Evolutionary conservation across 768 basidiomycete species (phyloP).

Genomic region (Agaricus bisporus): DNA sequence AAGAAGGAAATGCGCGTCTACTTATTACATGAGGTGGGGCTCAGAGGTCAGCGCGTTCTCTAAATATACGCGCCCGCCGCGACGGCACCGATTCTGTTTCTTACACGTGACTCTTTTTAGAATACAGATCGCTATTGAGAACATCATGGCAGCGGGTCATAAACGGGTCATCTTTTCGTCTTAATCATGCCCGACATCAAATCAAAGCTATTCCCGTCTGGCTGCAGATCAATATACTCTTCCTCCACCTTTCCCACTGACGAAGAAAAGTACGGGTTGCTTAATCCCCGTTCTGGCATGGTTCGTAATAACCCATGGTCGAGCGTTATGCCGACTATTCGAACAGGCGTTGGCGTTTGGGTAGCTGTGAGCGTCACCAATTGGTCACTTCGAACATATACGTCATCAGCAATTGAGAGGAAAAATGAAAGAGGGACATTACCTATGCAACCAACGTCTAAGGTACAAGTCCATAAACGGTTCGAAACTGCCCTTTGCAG

Average conservation of each 20-base stretch:
- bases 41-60: too few relatives aligned
- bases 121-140: too few relatives aligned
- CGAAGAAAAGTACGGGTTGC: conserved; percentile 7
- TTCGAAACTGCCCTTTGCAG: conserved; percentile 62
- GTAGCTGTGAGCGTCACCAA: conserved; percentile 76
- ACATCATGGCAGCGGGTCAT: too few relatives aligned
- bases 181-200: conserved; percentile 70
- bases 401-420: neutral
- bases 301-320: conserved; percentile 88
- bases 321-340: conserved; percentile 79
- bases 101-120: too few relatives aligned
- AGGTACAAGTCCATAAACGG: conserved; percentile 80
- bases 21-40: neutral
- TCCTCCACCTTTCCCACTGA: conserved; percentile 17
- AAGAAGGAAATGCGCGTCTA: neutral
- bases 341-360: conserved; percentile 60
- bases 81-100: too few relatives aligned
- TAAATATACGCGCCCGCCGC: too few relatives aligned
- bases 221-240: conserved; percentile 85
- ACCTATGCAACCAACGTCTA: conserved; percentile 89
- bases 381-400: conserved; percentile 54
- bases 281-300: conserved; percentile 44
- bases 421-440: neutral
- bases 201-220: conserved; percentile 97
- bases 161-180: neutral